These are phyloP conservation scores for Pichia sp. DNA, from an alignment of 1,139 yeast genomes.

Conservation along the genomic window DNA sequence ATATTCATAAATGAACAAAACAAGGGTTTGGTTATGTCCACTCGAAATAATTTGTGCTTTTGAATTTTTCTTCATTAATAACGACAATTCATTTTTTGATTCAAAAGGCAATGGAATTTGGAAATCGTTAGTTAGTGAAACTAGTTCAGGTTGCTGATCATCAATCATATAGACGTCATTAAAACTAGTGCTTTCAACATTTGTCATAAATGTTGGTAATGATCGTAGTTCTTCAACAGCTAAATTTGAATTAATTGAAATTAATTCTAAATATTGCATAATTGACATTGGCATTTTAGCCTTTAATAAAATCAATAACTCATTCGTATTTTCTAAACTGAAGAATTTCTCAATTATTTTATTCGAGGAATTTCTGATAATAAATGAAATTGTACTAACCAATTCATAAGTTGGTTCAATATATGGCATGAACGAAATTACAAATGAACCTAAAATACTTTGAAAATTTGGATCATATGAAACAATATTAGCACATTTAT, in stretches of 20 bases:
- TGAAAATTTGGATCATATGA: constrained; percentile 49
- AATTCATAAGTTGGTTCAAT: constrained; percentile 51
- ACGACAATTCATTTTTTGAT: constrained; percentile 37
- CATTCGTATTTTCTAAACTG: constrained; percentile 45
- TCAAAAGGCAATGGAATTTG: constrained; percentile 50
- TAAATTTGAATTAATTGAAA: constrained; percentile 57
- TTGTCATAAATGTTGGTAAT: constrained; percentile 54
- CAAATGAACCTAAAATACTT: constrained; percentile 52
- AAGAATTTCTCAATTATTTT: constrained; percentile 54
- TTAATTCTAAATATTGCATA: constrained; percentile 53
- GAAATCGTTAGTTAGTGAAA: constrained; percentile 36
- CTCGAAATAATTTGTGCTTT: constrained; percentile 58
- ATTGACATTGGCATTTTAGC: constrained; percentile 73
- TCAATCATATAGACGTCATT: constrained; percentile 39
- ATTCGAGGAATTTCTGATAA: constrained; percentile 50
- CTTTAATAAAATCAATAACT: constrained; percentile 51
- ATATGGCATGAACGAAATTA: constrained; percentile 58
- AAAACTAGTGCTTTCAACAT: constrained; percentile 36
- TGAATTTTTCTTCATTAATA: constrained; percentile 47
- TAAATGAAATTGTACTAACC: constrained; percentile 43
- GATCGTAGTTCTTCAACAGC: constrained; percentile 58
- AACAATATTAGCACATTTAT: constrained; percentile 37
- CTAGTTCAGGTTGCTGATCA: constrained; percentile 46
- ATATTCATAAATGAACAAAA: constrained; percentile 66
- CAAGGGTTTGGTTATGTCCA: constrained; percentile 28